Base-by-base conservation (phyloP, 1,284 basidiomycete species). In the Ustilago nuda region DNA sequence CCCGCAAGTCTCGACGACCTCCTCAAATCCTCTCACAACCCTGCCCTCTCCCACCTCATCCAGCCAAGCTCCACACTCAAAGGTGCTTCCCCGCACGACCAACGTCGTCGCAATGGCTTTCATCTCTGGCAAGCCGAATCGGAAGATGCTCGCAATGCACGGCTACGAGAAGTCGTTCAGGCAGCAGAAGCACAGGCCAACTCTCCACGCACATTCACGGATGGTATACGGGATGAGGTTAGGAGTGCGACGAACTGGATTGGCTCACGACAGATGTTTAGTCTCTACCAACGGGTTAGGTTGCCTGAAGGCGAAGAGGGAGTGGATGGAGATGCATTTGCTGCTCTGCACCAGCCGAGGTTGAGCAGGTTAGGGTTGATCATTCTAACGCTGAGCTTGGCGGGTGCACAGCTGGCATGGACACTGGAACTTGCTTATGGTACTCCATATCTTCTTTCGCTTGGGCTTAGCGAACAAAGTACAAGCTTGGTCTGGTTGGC, bases 401-500 rank as follows among this genome's bases (percentile, higher is more conserved):
- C 88, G 32, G 95, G 96, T 11, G 93, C 95, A 37, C 95, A 98
- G 87, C 91, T 95, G 30, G 91, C 93, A 1, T 95, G 94, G 94
- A 94, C 93, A 0, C 91, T 95, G 8, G 94, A 95, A 83, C 89
- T 95, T 8, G 80, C 79, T 30, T 73, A 96, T 84, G 95, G 95
- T 36, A 98, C 95, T 2, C 95, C 96, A 0, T 98, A 97, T 86
- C 88, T 98, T 50, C 89, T 97, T 12, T 90, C 89, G 15, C 91
- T 99, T 12, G 96, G 96, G 9, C 89, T 98, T 35, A 92, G 93
- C 2, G 95, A 96, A 84, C 91, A 94, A 82, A 88, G 94, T 33
- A 98, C 97, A 5, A 93, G 93, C 63, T 89, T 98, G 15, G 96
- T 99, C 35, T 99, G 96, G 96, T 89, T 99, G 51, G 96, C 96